Base-by-base conservation (phyloP, 2,329 filamentous ascomycete genomes). In the Aspergillus piperis region DNA sequence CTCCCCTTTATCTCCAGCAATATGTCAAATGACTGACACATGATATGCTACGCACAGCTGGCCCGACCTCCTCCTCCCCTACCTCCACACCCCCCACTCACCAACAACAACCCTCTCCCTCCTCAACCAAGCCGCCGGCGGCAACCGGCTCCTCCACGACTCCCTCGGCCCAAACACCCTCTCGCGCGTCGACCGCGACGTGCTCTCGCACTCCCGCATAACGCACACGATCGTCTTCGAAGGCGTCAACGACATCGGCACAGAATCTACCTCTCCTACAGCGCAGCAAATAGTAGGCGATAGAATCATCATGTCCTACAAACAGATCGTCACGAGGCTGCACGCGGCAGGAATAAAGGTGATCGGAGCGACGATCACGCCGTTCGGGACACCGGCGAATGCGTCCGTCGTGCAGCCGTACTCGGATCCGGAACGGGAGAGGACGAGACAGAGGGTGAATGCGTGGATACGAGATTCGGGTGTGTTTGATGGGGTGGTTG, bases 231-330 rank as follows among this genome's bases (percentile, higher is more conserved):
- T 90, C 76, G 80, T 90, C 39, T 90, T 89, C 70, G 85, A 88
- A 71, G 87, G 88, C 19, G 86, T 90, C 27, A 89, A 90, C 68
- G 88, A 90, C 67, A 89, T 90, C 58, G 88, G 87, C 3, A 76
- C 73, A 1, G 82, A 80, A 0, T 74, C 75, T 2, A 67, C 81
- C 0, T 82, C 82, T 21, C 53, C 71, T 0, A 72, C 69, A 0
- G 74, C 78, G 0, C 85, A 88, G 65, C 63, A 66, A 3, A 68
- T 72, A 3, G 75, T 87, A 8, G 84, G 80, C 13, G 80, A 82
- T 55, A 67, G 74, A 2, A 74, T 90, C 2, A 83, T 85, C 38
- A 76, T 77, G n/a, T 84, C 85, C 0, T 90, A 84, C 68, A 73
- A 78, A 58, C 84, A 87, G 64, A 86, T 90, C 32, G 79, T 81